Percentiles rank a stretch among this genome's conserved stretches.
phyloP scores from a whole-genome alignment of 768 basidiomycete genomes.

The Auricularia cornea region DNA sequence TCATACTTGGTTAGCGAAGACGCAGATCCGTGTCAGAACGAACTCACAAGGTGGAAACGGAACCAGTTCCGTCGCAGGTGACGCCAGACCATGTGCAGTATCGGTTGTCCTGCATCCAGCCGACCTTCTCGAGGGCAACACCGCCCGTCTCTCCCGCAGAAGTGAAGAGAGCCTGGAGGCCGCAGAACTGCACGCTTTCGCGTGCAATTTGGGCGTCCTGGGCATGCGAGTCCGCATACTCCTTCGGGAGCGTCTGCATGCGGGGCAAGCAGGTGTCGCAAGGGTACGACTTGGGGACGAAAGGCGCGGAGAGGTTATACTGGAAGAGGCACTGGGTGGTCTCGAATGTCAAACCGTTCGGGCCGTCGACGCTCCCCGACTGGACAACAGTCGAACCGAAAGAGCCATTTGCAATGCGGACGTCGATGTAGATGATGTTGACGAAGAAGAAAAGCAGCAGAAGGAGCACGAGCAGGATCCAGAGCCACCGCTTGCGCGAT shows the following conservation, averaged over 20 bases:
- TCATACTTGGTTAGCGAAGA: neutral
- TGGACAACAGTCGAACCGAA: slow-evolving; percentile 9
- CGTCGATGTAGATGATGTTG: slow-evolving; percentile 31
- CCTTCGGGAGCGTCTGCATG: slow-evolving; percentile 30
- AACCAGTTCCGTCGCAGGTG: slow-evolving; percentile 32
- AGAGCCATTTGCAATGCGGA: slow-evolving; percentile 22
- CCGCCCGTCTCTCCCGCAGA: slow-evolving; percentile 30
- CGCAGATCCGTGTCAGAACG: neutral
- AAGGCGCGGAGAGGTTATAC: slow-evolving; percentile 37
- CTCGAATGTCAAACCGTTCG: slow-evolving; percentile 29
- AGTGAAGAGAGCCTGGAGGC: slow-evolving; percentile 37
- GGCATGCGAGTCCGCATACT: slow-evolving; percentile 23
- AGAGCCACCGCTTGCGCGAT: slow-evolving; percentile 19
- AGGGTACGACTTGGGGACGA: slow-evolving; percentile 35
- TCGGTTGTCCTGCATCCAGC: slow-evolving; percentile 37
- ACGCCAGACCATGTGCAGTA: slow-evolving; percentile 44
- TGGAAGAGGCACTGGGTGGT: slow-evolving; percentile 39
- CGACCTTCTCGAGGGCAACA: slow-evolving; percentile 29
- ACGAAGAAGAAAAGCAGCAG: slow-evolving; percentile 36
- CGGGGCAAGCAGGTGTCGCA: slow-evolving; percentile 38
- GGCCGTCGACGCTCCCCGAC: slow-evolving; percentile 13
- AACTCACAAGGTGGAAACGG: slow-evolving; percentile 35
- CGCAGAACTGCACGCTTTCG: slow-evolving; percentile 40
- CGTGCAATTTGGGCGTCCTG: slow-evolving; percentile 25
- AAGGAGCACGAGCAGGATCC: slow-evolving; percentile 27